phyloP scores from a whole-genome alignment of 2,329 filamentous ascomycete species.

The Chrysoporthe puriensis region DNA sequence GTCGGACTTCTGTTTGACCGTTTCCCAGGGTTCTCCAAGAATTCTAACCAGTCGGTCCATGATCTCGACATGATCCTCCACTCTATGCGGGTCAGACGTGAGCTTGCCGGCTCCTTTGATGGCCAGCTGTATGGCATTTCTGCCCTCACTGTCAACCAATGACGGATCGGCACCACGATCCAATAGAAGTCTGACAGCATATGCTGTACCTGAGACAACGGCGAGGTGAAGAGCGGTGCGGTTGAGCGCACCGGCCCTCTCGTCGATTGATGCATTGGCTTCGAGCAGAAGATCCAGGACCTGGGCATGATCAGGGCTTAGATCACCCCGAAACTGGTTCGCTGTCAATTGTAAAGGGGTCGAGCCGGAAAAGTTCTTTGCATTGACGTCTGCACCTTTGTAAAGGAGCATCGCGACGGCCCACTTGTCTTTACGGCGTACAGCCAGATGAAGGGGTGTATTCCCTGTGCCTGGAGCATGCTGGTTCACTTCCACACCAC shows the following conservation, averaged over 20 bases:
- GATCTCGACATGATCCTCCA: slow-evolving; percentile 26
- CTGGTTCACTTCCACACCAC: slow-evolving; percentile 22
- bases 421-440: slow-evolving; percentile 23
- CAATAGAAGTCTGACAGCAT: slow-evolving; percentile 21
- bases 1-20: not conserved
- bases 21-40: not conserved
- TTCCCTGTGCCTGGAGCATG: slow-evolving; percentile 19
- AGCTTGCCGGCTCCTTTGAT: slow-evolving; percentile 18
- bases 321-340: slow-evolving; percentile 25
- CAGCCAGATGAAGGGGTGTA: slow-evolving; percentile 23
- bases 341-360: slow-evolving; percentile 25
- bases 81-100: slow-evolving; percentile 9
- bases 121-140: slow-evolving; percentile 20
- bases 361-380: slow-evolving; percentile 18
- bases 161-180: slow-evolving; percentile 11
- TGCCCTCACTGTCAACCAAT: slow-evolving; percentile 9
- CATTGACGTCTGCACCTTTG: slow-evolving; percentile 20
- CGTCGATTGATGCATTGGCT: slow-evolving; percentile 15
- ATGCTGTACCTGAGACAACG: slow-evolving; percentile 15
- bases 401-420: slow-evolving; percentile 22
- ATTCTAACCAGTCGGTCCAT: slow-evolving; percentile 20
- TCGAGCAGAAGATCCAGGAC: slow-evolving; percentile 22
- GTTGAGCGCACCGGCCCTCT: slow-evolving; percentile 19
- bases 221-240: slow-evolving; percentile 23
- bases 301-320: slow-evolving; percentile 19